phyloP scores from a whole-genome alignment of 73 alveolate species.

The Tetrahymena borealis region DNA sequence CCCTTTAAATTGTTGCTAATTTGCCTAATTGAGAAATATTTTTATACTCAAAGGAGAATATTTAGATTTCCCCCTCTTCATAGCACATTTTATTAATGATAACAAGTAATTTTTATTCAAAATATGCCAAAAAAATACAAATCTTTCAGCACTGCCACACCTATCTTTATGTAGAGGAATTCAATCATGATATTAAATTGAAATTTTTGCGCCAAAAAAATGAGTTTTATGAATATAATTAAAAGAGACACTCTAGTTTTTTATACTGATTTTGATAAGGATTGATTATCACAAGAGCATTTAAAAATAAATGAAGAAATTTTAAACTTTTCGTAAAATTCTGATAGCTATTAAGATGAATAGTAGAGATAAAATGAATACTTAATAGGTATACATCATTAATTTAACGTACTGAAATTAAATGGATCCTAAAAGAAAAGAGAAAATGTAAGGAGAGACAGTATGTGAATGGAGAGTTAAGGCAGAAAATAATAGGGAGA shows the following conservation, averaged over 20 bases:
- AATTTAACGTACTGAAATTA: too few relatives aligned
- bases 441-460: too few relatives aligned
- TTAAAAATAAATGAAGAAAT: not conserved
- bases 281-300: not conserved
- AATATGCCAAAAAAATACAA: not conserved
- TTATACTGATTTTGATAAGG: not conserved
- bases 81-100: not conserved
- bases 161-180: not conserved
- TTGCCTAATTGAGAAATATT: not conserved
- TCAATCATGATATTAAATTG: not conserved
- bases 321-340: not conserved
- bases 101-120: not conserved
- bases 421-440: too few relatives aligned
- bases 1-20: not conserved
- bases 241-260: not conserved
- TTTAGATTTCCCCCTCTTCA: not conserved
- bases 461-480: too few relatives aligned
- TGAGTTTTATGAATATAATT: not conserved
- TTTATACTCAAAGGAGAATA: not conserved
- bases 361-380: too few relatives aligned
- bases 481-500: too few relatives aligned
- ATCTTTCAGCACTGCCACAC: not conserved
- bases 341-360: too few relatives aligned
- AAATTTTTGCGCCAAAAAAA: not conserved
- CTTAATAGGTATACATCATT: too few relatives aligned